phyloP scores from a whole-genome alignment of 345 rosid genomes.

The Corchorus capsularis region DNA sequence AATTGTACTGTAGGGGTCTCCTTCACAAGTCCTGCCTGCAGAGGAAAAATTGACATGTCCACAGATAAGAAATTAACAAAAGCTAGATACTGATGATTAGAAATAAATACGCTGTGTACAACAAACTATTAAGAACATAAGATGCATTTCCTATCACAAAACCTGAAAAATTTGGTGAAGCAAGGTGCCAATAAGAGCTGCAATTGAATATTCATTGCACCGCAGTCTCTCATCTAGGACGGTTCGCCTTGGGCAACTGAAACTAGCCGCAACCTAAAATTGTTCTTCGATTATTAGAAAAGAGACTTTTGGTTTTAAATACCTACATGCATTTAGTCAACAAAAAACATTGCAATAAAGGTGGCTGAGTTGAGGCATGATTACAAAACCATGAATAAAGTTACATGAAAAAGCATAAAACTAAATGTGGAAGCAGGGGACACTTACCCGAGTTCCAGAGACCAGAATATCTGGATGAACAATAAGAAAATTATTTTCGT shows the following conservation, averaged over 20 bases:
- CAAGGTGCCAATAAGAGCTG: conserved; percentile 90
- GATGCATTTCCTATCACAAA: conserved; percentile 19
- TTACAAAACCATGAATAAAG: not conserved
- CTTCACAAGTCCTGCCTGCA: conserved; percentile 77
- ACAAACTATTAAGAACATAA: not conserved
- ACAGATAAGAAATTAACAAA: conserved; percentile 17
- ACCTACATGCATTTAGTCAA: not conserved
- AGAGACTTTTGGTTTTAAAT: not conserved
- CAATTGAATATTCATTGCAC: conserved; percentile 65
- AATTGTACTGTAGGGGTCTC: conserved; percentile 58
- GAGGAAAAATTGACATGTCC: conserved; percentile 22
- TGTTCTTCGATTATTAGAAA: conserved; percentile 12
- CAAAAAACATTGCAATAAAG: not conserved
- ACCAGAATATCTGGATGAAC: conserved; percentile 87
- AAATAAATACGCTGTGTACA: not conserved
- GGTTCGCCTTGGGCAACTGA: conserved; percentile 79
- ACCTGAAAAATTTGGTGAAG: conserved; percentile 97
- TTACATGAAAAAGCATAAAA: conserved; percentile 3
- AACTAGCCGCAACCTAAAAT: conserved; percentile 86
- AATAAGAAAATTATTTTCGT: conserved; percentile 63
- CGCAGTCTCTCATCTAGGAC: conserved; percentile 93
- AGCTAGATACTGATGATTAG: conserved; percentile 17
- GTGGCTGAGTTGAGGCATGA: not conserved
- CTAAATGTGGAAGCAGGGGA: conserved; percentile 14
- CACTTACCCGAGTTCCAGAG: conserved; percentile 89